Evolutionary conservation across 345 rosid species (phyloP).

Genomic region (Stellera chamaejasme): DNA sequence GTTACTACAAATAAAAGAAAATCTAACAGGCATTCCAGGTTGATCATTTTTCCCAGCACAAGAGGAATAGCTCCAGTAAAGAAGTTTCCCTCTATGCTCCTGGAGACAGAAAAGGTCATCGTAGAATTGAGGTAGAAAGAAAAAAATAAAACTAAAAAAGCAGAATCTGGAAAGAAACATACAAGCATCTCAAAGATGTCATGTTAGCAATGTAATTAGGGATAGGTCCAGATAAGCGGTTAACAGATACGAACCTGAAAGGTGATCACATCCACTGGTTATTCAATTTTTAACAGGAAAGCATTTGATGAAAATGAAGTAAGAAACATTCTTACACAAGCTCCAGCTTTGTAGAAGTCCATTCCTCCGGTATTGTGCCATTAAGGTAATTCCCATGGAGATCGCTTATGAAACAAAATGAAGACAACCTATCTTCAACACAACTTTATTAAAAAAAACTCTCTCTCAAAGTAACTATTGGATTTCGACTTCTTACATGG

Average conservation of each 20-base stretch:
- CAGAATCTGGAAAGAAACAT: conserved; percentile 8
- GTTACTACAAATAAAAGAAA: background rate
- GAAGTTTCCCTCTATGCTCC: conserved; percentile 13
- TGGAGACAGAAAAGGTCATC: background rate
- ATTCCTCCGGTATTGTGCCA: conserved; percentile 40
- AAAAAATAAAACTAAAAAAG: background rate
- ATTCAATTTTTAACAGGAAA: background rate
- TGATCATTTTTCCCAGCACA: conserved; percentile 12
- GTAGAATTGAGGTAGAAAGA: background rate
- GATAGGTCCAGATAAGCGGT: conserved; percentile 35
- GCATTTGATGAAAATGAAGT: background rate
- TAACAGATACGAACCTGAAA: conserved; percentile 33
- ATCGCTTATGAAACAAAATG: conserved; percentile 19
- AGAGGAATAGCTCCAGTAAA: conserved; percentile 14
- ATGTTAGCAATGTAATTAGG: conserved; percentile 32
- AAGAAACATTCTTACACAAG: conserved; percentile 3
- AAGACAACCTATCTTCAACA: background rate
- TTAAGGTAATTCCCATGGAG: conserved; percentile 26
- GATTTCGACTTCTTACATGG: conserved; percentile 11
- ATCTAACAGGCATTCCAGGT: conserved; percentile 12
- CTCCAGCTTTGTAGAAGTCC: conserved; percentile 26
- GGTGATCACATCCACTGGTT: background rate
- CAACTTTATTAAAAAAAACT: background rate
- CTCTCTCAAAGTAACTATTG: background rate
- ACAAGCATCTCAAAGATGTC: conserved; percentile 29